Conservation (phyloP, 257 asterid species). For the Vinca minor region DNA sequence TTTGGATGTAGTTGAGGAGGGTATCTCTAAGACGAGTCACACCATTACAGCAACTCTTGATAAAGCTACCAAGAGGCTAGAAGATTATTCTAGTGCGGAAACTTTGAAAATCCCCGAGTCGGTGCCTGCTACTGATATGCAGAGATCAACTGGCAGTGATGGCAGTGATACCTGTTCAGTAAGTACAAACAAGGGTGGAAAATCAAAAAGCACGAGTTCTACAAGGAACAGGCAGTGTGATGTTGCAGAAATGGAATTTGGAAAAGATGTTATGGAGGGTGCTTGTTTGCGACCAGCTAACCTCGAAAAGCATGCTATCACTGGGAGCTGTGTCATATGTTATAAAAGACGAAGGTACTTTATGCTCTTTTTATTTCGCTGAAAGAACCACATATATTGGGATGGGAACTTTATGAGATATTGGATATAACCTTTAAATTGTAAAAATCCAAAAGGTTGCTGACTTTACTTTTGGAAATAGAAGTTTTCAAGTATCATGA, state of each 20-base stretch:
- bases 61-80: conserved; percentile 12
- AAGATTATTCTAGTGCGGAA: conserved; percentile 21
- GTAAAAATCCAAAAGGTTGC: background rate
- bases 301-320: conserved; percentile 19
- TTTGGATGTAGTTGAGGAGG: conserved; percentile 22
- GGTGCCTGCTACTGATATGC: conserved; percentile 22
- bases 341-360: conserved; percentile 48
- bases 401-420: background rate
- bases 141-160: conserved; percentile 19
- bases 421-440: background rate
- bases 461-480: background rate
- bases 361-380: no score
- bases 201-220: conserved; percentile 21
- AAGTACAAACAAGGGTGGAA: conserved; percentile 17
- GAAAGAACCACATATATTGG: background rate
- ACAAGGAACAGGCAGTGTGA: conserved; percentile 9
- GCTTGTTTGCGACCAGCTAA: conserved; percentile 22
- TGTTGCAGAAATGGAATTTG: conserved; percentile 8
- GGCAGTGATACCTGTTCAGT: conserved; percentile 19
- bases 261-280: conserved; percentile 25
- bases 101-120: conserved; percentile 22
- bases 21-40: conserved; percentile 15
- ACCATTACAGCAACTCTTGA: conserved; percentile 14
- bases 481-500: background rate
- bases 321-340: conserved; percentile 40